Percentiles rank a stretch among this genome's conserved stretches.
Conservation (phyloP, 306 rosid genomes). For the Astragalus membranaceus region DNA sequence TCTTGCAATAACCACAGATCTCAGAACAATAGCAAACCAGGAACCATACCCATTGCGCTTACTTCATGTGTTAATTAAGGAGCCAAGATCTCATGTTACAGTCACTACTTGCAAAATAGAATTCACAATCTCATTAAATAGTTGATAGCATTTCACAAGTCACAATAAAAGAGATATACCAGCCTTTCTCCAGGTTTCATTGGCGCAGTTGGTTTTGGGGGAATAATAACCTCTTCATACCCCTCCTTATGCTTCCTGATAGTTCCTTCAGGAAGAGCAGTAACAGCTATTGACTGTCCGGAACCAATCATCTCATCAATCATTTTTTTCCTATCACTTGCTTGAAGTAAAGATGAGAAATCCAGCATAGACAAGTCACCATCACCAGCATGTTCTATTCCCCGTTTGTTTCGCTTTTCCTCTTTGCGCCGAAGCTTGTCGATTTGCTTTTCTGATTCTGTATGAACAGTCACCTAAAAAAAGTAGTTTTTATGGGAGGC, state of each 20-base stretch:
- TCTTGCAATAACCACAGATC: conserved; percentile 6
- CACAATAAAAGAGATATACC: conserved; percentile 42
- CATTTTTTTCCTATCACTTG: conserved; percentile 68
- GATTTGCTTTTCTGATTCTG: conserved; percentile 79
- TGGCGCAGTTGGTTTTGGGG: conserved; percentile 77
- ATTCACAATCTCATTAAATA: not conserved
- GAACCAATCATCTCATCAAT: conserved; percentile 71
- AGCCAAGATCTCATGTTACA: conserved; percentile 6
- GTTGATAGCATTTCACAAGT: conserved; percentile 21
- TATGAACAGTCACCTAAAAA: conserved; percentile 81
- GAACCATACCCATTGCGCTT: conserved; percentile 4
- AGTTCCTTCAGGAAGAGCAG: conserved; percentile 98
- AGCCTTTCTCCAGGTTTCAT: conserved; percentile 97
- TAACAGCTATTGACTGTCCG: conserved; percentile 55
- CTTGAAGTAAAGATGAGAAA: conserved; percentile 80
- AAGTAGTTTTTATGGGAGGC: conserved; percentile 11
- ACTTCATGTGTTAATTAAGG: conserved; percentile 2
- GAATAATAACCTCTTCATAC: conserved; percentile 86
- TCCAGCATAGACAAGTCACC: conserved; percentile 56
- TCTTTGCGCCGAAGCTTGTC: conserved; percentile 98
- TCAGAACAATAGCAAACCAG: conserved; percentile 3
- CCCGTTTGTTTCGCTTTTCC: conserved; percentile 79
- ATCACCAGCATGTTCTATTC: conserved; percentile 58
- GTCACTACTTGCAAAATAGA: conserved; percentile 1
- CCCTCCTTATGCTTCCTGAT: conserved; percentile 68